Percentiles rank a stretch among this genome's conserved stretches.
phyloP scores from a whole-genome alignment of 305 asterid species.

The Andrographis paniculata region DNA sequence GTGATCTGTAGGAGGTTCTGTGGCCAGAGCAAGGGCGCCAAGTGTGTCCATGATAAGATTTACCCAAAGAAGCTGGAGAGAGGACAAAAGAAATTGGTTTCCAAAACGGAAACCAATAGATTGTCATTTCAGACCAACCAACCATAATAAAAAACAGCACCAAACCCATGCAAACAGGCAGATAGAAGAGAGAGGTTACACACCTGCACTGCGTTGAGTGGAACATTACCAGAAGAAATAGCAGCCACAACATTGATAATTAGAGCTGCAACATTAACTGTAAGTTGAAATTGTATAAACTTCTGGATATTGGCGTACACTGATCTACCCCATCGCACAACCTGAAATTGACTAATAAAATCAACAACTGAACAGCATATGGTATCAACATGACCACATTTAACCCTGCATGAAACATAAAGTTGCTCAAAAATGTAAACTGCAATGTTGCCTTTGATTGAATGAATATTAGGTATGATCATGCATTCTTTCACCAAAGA shows the following conservation, averaged over 20 bases:
- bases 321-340: constrained; percentile 98
- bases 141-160: constrained; percentile 8
- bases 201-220: constrained; percentile 96
- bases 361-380: constrained; percentile 11
- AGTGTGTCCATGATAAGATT: constrained; percentile 95
- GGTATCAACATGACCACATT: background rate
- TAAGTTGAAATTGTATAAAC: constrained; percentile 92
- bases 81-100: constrained; percentile 31
- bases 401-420: constrained; percentile 11
- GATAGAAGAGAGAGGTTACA: constrained; percentile 17
- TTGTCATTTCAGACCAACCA: constrained; percentile 17
- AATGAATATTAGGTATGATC: no score
- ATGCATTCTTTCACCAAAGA: no score
- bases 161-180: background rate
- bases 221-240: constrained; percentile 80
- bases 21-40: constrained; percentile 95
- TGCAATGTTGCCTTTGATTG: background rate
- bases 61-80: constrained; percentile 92
- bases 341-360: constrained; percentile 38
- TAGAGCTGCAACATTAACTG: constrained; percentile 93
- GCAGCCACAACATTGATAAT: constrained; percentile 89
- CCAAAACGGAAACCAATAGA: constrained; percentile 26
- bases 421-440: background rate
- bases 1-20: constrained; percentile 88
- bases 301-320: constrained; percentile 94